A percentile compares a stretch with the other conserved stretches of the same genome.
These are phyloP conservation scores for Vitis cinerea DNA, from an alignment of 164 flowering plant genomes.

Conservation along the genomic window DNA sequence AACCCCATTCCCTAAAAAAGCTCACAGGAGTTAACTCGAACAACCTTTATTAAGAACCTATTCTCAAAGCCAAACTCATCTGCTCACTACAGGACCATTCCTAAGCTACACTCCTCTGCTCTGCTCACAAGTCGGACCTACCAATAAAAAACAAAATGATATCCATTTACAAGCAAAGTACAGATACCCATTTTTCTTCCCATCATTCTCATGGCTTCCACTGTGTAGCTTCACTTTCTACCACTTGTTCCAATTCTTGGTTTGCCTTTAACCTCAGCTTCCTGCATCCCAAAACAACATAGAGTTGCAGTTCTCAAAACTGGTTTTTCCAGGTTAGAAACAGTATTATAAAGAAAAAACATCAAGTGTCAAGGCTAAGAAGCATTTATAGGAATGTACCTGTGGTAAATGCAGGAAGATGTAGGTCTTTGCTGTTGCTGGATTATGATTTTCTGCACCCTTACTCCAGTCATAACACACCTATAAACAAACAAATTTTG, in stretches of 20 bases:
- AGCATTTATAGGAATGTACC: conserved; percentile 29
- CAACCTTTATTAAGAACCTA: too few relatives aligned
- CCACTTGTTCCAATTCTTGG: conserved; percentile 52
- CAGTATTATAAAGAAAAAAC: too few relatives aligned
- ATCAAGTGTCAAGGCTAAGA: background rate
- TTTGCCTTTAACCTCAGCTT: conserved; percentile 76
- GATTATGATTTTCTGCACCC: conserved; percentile 94
- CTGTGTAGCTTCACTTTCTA: conserved; percentile 46
- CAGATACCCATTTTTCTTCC: background rate
- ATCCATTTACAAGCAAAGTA: background rate
- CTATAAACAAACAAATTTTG: conserved; percentile 22
- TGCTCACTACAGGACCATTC: too few relatives aligned
- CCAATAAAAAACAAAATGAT: background rate
- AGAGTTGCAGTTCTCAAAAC: background rate
- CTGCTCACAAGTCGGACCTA: too few relatives aligned
- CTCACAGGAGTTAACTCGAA: too few relatives aligned
- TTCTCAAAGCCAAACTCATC: too few relatives aligned
- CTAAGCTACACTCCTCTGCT: too few relatives aligned
- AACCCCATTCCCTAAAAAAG: too few relatives aligned
- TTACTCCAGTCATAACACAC: conserved; percentile 95
- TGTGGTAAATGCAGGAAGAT: conserved; percentile 76
- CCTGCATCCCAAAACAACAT: conserved; percentile 36
- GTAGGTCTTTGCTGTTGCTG: conserved; percentile 65
- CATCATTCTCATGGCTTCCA: background rate
- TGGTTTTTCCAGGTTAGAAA: background rate